Evolutionary conservation across 2,329 filamentous ascomycete genomes (phyloP), one percentile per base, ranked within the genome.

Genomic region (Cordyceps javanica): DNA sequence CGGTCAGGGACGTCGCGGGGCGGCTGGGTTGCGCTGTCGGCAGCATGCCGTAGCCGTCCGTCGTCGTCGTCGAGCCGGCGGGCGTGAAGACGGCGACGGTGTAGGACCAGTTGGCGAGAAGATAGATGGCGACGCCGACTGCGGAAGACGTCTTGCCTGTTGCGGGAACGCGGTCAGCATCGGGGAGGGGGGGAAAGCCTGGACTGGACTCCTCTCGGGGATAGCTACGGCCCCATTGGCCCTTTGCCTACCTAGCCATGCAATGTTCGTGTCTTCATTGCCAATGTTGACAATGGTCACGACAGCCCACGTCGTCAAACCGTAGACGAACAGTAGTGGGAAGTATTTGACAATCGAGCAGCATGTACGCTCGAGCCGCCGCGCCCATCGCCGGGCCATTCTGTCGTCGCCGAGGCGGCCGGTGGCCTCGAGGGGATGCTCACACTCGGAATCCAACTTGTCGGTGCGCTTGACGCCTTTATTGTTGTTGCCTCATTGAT

Each of bases 71-170:
- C 67, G 81, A 85, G 45, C 94, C 94, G 6, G 94, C 93, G 62
- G 88, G 84, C 25, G 91, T 96, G 75, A 97, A 97, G 62, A 97
- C 93, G 66, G 94, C 94, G 45, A 87, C 86, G 1, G 90, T 94
- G 75, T 99, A 99, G 66, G 83, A 93, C 81, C 87, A 89, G 72
- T 94, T 93, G 61, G 95, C 84, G 66, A 96, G 77, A 56, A 83
- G 63, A 67, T 92, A 97, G 60, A 97, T 80, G 34, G 82, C 59
- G 61, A 93, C 70, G 48, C 87, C 91, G 55, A 90, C 69, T 41
- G 81, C 68, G 10, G 89, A 89, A 2, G 80, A 76, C 5, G 72
- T 71, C 11, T 71, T 75, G 49, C 82, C 85, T 86, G 60, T 48
- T 41, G 21, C 51, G 16, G n/a, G 28, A 11, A 13, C 2, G 16